Base-by-base conservation (phyloP, 2,329 filamentous ascomycete species). In the Rutstroemia sydowiana region DNA sequence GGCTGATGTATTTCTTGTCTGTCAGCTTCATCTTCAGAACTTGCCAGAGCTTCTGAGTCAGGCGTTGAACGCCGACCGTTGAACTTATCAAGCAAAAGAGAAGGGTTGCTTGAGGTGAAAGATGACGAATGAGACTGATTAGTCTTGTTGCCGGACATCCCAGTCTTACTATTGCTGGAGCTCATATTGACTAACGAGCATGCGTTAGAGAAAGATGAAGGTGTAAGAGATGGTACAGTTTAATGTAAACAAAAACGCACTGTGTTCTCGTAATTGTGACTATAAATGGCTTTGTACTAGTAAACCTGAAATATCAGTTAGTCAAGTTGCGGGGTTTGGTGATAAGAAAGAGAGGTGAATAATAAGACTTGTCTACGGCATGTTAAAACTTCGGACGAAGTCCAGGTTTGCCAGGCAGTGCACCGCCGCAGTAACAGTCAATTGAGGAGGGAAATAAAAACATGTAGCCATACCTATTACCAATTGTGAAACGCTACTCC, bases 1-100 rank as follows among this genome's bases (percentile, higher is more conserved):
- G 69, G 71, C 61, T 75, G 75, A 57, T 70, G 70, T 62, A 65
- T 68, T 52, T 77, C 79, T 59, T 79, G 73, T 41, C 75, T 75
- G 55, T 95, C 87, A 52, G 75, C 78, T 69, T 98, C 93, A 68
- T 97, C 93, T 68, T 97, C 93, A 11, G 91, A 96, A 59, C 92
- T 97, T 48, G 87, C 90, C 54, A 97, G 74, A 47, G 88, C 92
- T 67, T 97, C 92, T 3, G 91, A 96, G 66, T 97, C 93, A 20
- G 92, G 92, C 1, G 92, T 96, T 7, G 89, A 90, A 49, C 87
- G 86, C 61, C 91, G 82, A 51, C 84, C 78, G 63, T 87, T 86
- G 45, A 85, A 75, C 67, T 90, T 93, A 46, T 92, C 88, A 31
- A 88, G 75, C 44, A 88, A 71, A 36, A 84, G 73, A 36, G 81